phyloP scores from a whole-genome alignment of 2,329 filamentous ascomycete species.

The Trichoderma sp. region DNA sequence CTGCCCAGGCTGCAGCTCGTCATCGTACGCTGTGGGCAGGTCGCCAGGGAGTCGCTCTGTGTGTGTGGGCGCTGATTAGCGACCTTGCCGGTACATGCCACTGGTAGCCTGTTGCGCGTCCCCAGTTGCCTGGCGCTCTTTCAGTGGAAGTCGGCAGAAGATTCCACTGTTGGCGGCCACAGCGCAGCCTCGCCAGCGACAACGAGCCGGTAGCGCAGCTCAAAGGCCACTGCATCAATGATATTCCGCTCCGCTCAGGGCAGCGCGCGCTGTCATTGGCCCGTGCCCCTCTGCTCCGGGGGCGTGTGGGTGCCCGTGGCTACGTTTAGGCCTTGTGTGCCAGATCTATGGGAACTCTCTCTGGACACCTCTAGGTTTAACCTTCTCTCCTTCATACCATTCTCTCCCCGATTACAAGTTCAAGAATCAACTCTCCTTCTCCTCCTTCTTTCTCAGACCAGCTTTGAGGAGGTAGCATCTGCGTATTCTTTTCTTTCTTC shows the following conservation, averaged over 20 bases:
- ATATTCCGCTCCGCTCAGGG: conserved; percentile 40
- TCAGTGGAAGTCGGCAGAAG: conserved; percentile 36
- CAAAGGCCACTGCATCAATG: conserved; percentile 32
- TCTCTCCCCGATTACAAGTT: not conserved
- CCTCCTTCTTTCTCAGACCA: not conserved
- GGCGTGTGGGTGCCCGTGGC: conserved; percentile 18
- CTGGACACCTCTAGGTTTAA: conserved; percentile 27
- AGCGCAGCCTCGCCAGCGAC: conserved; percentile 12
- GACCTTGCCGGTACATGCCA: not conserved
- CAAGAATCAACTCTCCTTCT: not conserved
- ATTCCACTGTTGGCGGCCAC: conserved; percentile 30
- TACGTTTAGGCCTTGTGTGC: conserved; percentile 16
- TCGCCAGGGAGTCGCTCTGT: not conserved
- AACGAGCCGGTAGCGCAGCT: conserved; percentile 23
- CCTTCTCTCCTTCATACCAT: conserved; percentile 22
- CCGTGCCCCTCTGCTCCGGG: conserved; percentile 27
- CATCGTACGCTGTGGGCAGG: conserved; percentile 2
- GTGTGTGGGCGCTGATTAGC: not conserved
- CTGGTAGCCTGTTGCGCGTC: conserved; percentile 23
- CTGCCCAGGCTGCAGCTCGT: conserved; percentile 9
- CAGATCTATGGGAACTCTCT: conserved; percentile 11
- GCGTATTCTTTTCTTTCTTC: conserved; percentile 8
- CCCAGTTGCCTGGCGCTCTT: conserved; percentile 24
- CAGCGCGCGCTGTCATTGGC: conserved; percentile 40
- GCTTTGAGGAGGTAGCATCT: not conserved